These are phyloP conservation scores for Shiraia bambusicola DNA, from an alignment of 2,329 filamentous ascomycete genomes.

Conservation along the genomic window DNA sequence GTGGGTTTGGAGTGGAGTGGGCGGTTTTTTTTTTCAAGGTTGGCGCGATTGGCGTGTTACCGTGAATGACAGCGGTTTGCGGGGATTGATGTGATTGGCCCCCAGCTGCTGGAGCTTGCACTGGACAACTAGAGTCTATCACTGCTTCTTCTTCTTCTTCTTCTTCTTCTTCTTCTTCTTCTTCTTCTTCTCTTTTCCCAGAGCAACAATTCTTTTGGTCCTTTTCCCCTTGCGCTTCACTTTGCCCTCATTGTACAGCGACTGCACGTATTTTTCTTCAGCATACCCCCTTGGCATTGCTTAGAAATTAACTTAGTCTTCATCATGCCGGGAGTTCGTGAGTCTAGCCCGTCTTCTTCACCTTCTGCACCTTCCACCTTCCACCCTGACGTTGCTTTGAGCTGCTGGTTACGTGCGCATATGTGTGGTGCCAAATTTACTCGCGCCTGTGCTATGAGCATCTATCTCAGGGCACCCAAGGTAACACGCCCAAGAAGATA, in stretches of 20 bases:
- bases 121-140: neutral
- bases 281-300: neutral
- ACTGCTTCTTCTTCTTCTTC: neutral
- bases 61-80: conserved; percentile 17
- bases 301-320: neutral
- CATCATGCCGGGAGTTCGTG: conserved; percentile 46
- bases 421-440: neutral
- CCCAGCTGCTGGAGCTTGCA: conserved; percentile 15
- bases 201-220: conserved; percentile 3
- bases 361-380: too few relatives aligned
- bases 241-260: neutral
- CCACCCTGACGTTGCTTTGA: too few relatives aligned
- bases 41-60: conserved; percentile 14
- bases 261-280: neutral
- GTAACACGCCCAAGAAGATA: neutral
- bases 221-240: conserved; percentile 1
- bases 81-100: conserved; percentile 18
- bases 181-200: too few relatives aligned
- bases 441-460: too few relatives aligned
- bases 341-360: conserved; percentile 24
- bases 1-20: conserved; percentile 6
- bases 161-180: too few relatives aligned
- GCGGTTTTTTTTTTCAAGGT: conserved; percentile 29
- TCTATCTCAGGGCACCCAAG: too few relatives aligned
- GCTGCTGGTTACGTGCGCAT: neutral